These are phyloP conservation scores for Penicillium sp. DNA, from an alignment of 2,329 filamentous ascomycete species.

Conservation along the genomic window DNA sequence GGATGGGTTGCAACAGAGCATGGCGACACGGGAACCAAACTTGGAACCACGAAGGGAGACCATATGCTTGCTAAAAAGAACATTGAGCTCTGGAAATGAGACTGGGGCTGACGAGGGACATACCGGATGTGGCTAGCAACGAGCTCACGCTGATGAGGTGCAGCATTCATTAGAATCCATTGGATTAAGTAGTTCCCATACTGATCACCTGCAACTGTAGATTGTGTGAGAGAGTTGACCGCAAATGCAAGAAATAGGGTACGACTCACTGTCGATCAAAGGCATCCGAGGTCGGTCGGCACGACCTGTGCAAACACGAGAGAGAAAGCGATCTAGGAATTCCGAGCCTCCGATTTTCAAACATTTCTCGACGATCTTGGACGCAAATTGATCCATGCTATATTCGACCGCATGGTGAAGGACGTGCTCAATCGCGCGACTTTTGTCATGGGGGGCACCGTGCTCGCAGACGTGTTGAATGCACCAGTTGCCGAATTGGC, in stretches of 20 bases:
- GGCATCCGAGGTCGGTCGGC: conserved; percentile 91
- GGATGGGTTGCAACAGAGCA: conserved; percentile 97
- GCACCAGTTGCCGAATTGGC: conserved; percentile 99
- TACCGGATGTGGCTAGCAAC: conserved; percentile 87
- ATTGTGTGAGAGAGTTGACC: neutral
- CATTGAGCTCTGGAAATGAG: neutral
- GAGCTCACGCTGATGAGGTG: conserved; percentile 84
- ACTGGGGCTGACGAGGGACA: conserved; percentile 3
- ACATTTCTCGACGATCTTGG: conserved; percentile 98
- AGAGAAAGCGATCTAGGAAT: conserved; percentile 88
- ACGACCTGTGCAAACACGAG: conserved; percentile 89
- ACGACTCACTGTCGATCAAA: conserved; percentile 77
- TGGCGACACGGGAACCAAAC: conserved; percentile 95
- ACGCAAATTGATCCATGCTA: conserved; percentile 98
- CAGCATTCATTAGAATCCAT: conserved; percentile 89
- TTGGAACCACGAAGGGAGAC: conserved; percentile 97
- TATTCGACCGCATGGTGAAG: conserved; percentile 92
- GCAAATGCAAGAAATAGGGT: neutral
- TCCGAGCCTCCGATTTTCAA: conserved; percentile 92
- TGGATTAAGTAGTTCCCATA: conserved; percentile 99
- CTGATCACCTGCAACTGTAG: conserved; percentile 82
- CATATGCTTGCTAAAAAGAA: conserved; percentile 77
- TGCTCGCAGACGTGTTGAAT: conserved; percentile 99
- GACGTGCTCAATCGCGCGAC: conserved; percentile 91
- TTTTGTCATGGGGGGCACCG: conserved; percentile 85